Conservation (phyloP, 1,284 basidiomycete species). For the Xanthoconium separans region DNA sequence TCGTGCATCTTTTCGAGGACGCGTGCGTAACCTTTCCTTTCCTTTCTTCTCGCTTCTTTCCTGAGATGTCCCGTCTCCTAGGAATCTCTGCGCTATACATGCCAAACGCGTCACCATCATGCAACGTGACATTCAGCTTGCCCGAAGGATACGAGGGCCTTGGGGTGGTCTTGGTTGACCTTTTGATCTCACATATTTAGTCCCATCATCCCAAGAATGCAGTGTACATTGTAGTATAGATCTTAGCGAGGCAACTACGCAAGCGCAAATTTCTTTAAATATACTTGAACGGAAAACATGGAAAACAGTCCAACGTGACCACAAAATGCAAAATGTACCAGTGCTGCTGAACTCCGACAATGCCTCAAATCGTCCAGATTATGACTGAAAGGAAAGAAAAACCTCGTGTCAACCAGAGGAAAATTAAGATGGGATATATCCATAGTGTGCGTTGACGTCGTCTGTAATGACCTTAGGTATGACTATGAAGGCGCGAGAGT, state of each 20-base stretch:
- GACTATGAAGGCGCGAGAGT: conserved; percentile 14
- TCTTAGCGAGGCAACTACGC: conserved; percentile 8
- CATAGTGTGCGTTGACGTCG: conserved; percentile 20
- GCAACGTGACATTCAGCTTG: conserved; percentile 96
- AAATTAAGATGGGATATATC: conserved; percentile 27
- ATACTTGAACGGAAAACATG: conserved; percentile 12
- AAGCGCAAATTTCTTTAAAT: conserved; percentile 6
- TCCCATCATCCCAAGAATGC: conserved; percentile 17
- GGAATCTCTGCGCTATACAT: conserved; percentile 95
- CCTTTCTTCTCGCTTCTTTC: not conserved
- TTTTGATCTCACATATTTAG: not conserved
- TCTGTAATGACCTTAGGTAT: conserved; percentile 14
- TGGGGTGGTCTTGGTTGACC: conserved; percentile 58
- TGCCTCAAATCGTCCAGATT: conserved; percentile 21
- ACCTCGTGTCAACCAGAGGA: conserved; percentile 1
- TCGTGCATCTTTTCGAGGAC: conserved; percentile 95
- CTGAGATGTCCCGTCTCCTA: conserved; percentile 30
- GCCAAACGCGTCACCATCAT: conserved; percentile 99
- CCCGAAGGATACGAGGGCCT: conserved; percentile 88
- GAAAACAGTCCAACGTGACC: conserved; percentile 17
- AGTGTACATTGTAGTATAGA: conserved; percentile 30
- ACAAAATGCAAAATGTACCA: conserved; percentile 13
- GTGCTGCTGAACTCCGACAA: conserved; percentile 7
- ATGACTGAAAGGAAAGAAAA: conserved; percentile 10
- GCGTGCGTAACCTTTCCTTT: conserved; percentile 61